Conservation (phyloP, 2,329 filamentous ascomycete species). For the Chrysosporium keratinophilum region DNA sequence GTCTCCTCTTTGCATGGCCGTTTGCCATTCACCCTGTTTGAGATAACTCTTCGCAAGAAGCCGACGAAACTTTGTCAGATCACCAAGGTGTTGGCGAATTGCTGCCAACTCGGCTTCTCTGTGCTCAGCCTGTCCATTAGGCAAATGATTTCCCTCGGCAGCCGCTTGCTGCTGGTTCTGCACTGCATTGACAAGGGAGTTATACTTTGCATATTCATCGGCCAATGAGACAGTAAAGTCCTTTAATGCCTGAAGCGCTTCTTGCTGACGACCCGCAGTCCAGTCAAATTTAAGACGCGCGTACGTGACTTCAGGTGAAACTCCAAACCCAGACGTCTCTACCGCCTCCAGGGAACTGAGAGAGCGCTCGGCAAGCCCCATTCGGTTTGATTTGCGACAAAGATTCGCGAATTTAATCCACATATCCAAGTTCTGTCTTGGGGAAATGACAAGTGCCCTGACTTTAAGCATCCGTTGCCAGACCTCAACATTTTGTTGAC, state of each 20-base stretch:
- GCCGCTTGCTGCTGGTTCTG: slow-evolving; percentile 31
- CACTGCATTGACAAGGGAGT: slow-evolving; percentile 28
- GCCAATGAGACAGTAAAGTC: slow-evolving; percentile 52
- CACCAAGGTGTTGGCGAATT: slow-evolving; percentile 34
- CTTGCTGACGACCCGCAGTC: slow-evolving; percentile 63
- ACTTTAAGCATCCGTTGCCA: slow-evolving; percentile 98
- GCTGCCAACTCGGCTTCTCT: slow-evolving; percentile 31
- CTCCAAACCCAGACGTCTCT: slow-evolving; percentile 32
- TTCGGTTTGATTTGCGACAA: slow-evolving; percentile 89
- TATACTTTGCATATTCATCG: slow-evolving; percentile 45
- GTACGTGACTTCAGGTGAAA: slow-evolving; percentile 72
- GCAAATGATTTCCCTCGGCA: slow-evolving; percentile 34
- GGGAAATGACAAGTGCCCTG: slow-evolving; percentile 79
- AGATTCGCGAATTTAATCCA: slow-evolving; percentile 99
- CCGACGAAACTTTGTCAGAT: slow-evolving; percentile 50
- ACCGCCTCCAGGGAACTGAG: slow-evolving; percentile 81
- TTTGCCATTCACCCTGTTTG: slow-evolving; percentile 93
- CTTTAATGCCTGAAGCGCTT: slow-evolving; percentile 50
- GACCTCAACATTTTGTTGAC: slow-evolving; percentile 92
- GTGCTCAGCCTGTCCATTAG: slow-evolving; percentile 39
- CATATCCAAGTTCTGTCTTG: slow-evolving; percentile 93
- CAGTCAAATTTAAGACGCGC: slow-evolving; percentile 97
- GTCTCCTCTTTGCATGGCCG: slow-evolving; percentile 70
- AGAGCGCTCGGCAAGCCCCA: slow-evolving; percentile 90
- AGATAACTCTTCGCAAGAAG: slow-evolving; percentile 92